Evolutionary conservation across 2,329 filamentous ascomycete genomes (phyloP).

Genomic region (Xylaria sp.): DNA sequence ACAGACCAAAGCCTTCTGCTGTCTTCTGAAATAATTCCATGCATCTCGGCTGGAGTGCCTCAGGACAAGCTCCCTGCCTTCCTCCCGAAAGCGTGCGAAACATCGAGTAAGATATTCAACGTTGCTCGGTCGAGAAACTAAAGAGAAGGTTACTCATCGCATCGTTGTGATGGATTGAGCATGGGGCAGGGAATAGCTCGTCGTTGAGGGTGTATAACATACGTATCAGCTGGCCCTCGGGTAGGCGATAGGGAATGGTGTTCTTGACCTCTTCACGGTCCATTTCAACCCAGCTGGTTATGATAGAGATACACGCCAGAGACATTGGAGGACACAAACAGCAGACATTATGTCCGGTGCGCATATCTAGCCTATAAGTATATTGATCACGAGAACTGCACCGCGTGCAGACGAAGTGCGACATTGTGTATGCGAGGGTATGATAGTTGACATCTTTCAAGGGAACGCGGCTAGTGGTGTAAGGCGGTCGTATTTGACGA

Average conservation of each 20-base stretch:
- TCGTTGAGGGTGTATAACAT: neutral
- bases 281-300: neutral
- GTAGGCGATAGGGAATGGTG: slow-evolving; percentile 11
- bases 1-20: slow-evolving; percentile 5
- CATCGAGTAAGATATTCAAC: neutral
- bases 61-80: neutral
- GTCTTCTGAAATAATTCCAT: slow-evolving; percentile 5
- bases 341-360: slow-evolving; percentile 1
- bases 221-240: slow-evolving; percentile 18
- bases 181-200: neutral
- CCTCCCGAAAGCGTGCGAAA: slow-evolving; percentile 3
- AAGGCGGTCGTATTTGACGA: neutral
- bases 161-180: neutral
- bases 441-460: slow-evolving; percentile 14
- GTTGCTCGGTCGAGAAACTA: slow-evolving; percentile 11
- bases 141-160: neutral
- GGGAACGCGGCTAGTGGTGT: neutral
- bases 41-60: neutral
- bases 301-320: neutral
- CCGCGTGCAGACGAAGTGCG: neutral
- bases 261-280: neutral
- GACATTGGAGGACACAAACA: neutral
- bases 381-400: neutral
- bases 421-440: neutral
- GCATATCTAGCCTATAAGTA: neutral